Conservation (phyloP, 192 early-diverging fungal genomes). For the Spizellomyces punctatus region DNA sequence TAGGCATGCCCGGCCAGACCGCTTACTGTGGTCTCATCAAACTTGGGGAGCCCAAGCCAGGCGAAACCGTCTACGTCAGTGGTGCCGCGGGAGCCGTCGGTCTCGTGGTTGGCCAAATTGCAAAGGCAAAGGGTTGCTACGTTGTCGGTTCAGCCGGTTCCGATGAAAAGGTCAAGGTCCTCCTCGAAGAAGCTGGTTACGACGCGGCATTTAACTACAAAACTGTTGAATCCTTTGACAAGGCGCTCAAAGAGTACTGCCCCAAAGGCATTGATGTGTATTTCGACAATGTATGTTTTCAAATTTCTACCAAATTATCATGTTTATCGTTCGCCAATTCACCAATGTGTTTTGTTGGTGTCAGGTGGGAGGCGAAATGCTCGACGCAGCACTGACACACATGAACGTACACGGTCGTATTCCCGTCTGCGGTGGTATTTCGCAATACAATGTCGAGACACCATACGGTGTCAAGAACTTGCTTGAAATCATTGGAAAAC, state of each 20-base stretch:
- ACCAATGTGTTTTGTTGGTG: slow-evolving; percentile 58
- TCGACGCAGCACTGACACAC: slow-evolving; percentile 69
- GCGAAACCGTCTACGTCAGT: slow-evolving; percentile 82
- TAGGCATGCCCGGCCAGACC: slow-evolving; percentile 79
- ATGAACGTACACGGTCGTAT: slow-evolving; percentile 72
- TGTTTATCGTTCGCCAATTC: slow-evolving; percentile 41
- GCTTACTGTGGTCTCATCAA: slow-evolving; percentile 69
- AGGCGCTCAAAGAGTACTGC: slow-evolving; percentile 59
- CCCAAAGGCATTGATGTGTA: slow-evolving; percentile 82
- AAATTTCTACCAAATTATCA: neutral
- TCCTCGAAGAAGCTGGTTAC: slow-evolving; percentile 67
- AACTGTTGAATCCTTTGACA: slow-evolving; percentile 52
- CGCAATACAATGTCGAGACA: slow-evolving; percentile 61
- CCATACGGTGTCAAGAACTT: slow-evolving; percentile 64
- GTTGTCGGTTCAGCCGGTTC: slow-evolving; percentile 85
- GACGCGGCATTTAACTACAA: slow-evolving; percentile 96
- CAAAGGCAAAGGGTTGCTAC: slow-evolving; percentile 60
- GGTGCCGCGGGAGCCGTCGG: slow-evolving; percentile 76
- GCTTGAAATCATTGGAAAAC: slow-evolving; percentile 53
- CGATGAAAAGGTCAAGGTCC: slow-evolving; percentile 78
- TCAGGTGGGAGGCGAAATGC: slow-evolving; percentile 64
- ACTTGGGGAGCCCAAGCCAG: slow-evolving; percentile 72
- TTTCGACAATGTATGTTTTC: slow-evolving; percentile 14
- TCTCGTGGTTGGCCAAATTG: slow-evolving; percentile 81
- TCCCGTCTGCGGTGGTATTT: slow-evolving; percentile 70